phyloP scores from a whole-genome alignment of 2,329 filamentous ascomycete species.

The Pseudopithomyces chartarum region DNA sequence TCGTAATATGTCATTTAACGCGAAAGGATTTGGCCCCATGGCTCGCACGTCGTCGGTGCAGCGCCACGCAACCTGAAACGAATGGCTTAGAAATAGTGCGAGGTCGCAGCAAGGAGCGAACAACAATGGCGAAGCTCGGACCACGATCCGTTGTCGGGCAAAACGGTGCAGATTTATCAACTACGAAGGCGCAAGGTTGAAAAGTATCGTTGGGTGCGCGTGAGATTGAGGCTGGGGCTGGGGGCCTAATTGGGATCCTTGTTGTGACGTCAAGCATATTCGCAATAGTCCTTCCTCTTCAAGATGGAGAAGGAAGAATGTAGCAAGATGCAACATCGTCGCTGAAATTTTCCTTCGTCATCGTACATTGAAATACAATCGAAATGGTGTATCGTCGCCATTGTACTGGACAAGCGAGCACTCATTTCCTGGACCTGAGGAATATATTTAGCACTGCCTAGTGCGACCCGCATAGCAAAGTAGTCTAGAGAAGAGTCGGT shows the following conservation, averaged over 20 bases:
- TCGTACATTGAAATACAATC: too few species aligned
- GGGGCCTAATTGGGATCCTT: not conserved
- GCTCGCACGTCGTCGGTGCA: not conserved
- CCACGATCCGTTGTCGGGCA: not conserved
- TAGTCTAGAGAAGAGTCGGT: too few species aligned
- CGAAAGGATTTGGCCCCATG: constrained; percentile 10
- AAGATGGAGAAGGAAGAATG: not conserved
- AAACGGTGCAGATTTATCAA: not conserved
- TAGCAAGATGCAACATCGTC: not conserved
- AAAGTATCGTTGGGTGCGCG: not conserved
- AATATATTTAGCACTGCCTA: too few species aligned
- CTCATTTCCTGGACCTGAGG: too few species aligned
- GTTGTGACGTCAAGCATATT: constrained; percentile 3
- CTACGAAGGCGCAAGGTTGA: not conserved
- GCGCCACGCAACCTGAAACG: constrained; percentile 8
- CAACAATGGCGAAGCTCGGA: not conserved
- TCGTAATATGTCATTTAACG: not conserved
- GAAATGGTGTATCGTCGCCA: too few species aligned
- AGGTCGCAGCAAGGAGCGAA: not conserved
- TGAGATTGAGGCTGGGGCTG: not conserved
- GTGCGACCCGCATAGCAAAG: too few species aligned
- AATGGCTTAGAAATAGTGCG: constrained; percentile 2
- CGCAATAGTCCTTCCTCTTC: not conserved
- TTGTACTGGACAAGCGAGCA: too few species aligned
- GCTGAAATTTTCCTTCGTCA: too few species aligned